These are phyloP conservation scores for Prunus persica DNA, from an alignment of 306 rosid genomes.

Conservation along the genomic window DNA sequence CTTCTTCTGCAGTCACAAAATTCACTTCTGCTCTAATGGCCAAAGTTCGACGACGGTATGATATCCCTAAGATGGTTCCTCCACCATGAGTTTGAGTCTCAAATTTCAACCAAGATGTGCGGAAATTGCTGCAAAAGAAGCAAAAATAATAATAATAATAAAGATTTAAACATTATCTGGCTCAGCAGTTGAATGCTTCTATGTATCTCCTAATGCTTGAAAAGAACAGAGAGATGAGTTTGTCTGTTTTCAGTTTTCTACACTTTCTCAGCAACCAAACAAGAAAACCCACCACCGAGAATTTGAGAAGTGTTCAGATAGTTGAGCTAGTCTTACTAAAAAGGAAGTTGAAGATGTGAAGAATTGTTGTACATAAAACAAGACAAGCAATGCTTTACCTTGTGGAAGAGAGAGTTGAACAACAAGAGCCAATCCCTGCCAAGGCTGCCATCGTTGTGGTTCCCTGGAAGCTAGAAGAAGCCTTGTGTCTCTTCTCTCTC, in stretches of 20 bases:
- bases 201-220: not conserved
- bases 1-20: constrained; percentile 73
- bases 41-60: constrained; percentile 32
- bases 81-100: constrained; percentile 52
- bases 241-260: not conserved
- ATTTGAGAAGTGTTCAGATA: not conserved
- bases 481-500: constrained; percentile 12
- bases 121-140: constrained; percentile 61
- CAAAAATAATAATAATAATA: constrained; percentile 4
- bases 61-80: constrained; percentile 46
- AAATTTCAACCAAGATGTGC: constrained; percentile 52
- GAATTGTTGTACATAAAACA: not conserved
- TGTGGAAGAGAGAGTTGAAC: constrained; percentile 46
- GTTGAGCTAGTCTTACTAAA: not conserved
- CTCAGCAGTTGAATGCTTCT: not conserved
- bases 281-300: not conserved
- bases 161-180: not conserved
- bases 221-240: not conserved
- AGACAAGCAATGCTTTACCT: constrained; percentile 33
- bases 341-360: not conserved
- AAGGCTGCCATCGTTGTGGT: constrained; percentile 61
- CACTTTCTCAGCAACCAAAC: not conserved
- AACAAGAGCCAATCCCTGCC: constrained; percentile 58
- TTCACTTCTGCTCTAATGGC: constrained; percentile 65
- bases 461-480: constrained; percentile 1